These are phyloP conservation scores for Coccomyxa subellipsoidea DNA, from an alignment of 163 green algal species.

Conservation along the genomic window DNA sequence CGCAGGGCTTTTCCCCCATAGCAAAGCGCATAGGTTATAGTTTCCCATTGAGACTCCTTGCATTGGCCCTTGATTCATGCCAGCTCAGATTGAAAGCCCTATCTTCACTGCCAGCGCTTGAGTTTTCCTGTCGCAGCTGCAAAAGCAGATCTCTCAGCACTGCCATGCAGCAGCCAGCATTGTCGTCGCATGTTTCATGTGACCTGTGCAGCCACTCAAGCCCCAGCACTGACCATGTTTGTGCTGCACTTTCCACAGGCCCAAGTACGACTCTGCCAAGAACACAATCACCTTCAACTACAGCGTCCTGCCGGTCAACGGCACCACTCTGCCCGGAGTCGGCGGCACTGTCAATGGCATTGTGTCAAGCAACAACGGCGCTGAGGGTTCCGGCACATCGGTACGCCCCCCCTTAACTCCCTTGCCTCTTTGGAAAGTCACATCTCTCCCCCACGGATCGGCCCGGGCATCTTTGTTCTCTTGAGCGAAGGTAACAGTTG, in stretches of 20 bases:
- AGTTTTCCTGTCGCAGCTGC: no score
- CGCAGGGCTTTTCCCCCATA: not conserved
- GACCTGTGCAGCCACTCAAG: not conserved
- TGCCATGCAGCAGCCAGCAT: no score
- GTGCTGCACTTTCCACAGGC: not conserved
- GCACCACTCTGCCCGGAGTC: not conserved
- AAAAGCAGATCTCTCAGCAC: no score
- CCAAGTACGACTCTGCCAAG: not conserved
- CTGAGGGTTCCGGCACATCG: not conserved
- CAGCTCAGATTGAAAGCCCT: no score
- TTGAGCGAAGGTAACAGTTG: no score
- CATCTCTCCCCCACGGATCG: no score
- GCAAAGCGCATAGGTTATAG: not conserved
- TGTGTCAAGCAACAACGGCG: not conserved
- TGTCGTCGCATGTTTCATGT: not conserved
- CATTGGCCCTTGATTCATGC: no score
- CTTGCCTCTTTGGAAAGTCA: no score
- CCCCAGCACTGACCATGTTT: not conserved
- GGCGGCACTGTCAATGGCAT: not conserved
- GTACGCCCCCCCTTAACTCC: no score
- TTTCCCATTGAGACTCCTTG: not conserved
- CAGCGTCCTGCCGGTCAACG: not conserved
- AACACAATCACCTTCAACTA: not conserved
- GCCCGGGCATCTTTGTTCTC: no score
- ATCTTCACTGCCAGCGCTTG: no score